These are phyloP conservation scores for Trichothecium roseum DNA, from an alignment of 2,329 filamentous ascomycete genomes.

Conservation along the genomic window DNA sequence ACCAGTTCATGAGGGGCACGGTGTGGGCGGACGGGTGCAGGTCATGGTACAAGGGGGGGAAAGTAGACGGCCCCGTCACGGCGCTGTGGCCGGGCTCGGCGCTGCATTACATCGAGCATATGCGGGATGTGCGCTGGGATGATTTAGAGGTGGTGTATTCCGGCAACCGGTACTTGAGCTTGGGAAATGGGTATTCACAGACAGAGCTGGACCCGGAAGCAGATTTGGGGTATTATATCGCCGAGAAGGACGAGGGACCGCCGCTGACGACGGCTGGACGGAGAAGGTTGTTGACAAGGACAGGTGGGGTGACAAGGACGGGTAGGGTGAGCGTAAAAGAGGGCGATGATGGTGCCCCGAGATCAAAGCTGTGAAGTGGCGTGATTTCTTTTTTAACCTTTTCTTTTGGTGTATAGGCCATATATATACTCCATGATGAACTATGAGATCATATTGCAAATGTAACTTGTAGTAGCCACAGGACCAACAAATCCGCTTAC, in stretches of 20 bases:
- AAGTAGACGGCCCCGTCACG: conserved; percentile 29
- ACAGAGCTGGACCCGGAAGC: conserved; percentile 23
- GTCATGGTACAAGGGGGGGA: conserved; percentile 37
- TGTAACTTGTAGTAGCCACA: too few species aligned
- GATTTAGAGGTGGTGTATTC: conserved; percentile 37
- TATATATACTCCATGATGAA: too few species aligned
- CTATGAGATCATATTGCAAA: too few species aligned
- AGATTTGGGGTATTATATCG: conserved; percentile 16
- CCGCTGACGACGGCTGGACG: conserved; percentile 10
- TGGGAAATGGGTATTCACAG: conserved; percentile 36
- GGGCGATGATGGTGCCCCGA: too few species aligned
- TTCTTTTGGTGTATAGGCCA: too few species aligned
- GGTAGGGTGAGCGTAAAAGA: conserved; percentile 7
- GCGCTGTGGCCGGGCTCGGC: conserved; percentile 33
- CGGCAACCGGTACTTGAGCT: conserved; percentile 32
- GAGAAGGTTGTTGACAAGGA: conserved; percentile 13
- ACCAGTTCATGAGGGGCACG: conserved; percentile 30
- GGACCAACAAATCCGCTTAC: too few species aligned
- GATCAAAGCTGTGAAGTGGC: too few species aligned
- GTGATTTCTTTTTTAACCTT: too few species aligned
- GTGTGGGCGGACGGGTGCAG: conserved; percentile 28
- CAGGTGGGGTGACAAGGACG: conserved; percentile 11
- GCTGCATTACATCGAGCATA: conserved; percentile 22
- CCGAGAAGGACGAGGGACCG: conserved; percentile 6
- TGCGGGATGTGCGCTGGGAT: conserved; percentile 29